Evolutionary conservation across 495 filamentous ascomycete species (phyloP).

Genomic region (Penicillium steckii): DNA sequence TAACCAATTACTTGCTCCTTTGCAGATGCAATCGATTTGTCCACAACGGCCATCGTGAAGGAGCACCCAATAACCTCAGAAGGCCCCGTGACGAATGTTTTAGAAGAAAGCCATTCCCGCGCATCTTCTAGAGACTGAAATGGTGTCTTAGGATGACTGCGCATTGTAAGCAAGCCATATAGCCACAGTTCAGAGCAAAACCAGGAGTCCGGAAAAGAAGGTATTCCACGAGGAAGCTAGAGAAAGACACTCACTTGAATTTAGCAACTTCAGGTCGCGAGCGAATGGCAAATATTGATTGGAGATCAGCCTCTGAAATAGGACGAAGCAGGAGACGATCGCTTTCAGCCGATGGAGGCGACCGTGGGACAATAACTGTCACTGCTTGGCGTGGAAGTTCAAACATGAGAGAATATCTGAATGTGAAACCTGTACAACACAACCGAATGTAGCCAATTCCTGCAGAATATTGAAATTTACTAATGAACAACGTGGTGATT

Average conservation of each 20-base stretch:
- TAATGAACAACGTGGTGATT: too few relatives aligned
- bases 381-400: constrained; percentile 12
- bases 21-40: constrained; percentile 17
- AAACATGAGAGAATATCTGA: neutral
- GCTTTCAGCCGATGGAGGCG: constrained; percentile 17
- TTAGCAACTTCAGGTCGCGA: constrained; percentile 18
- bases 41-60: constrained; percentile 20
- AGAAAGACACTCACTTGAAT: constrained; percentile 16
- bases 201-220: neutral
- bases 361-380: constrained; percentile 9
- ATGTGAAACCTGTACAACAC: neutral
- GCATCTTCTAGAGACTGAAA: constrained; percentile 21
- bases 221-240: neutral
- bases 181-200: neutral
- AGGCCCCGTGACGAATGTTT: constrained; percentile 16
- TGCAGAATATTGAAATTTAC: too few relatives aligned
- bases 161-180: neutral
- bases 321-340: constrained; percentile 21
- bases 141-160: constrained; percentile 21
- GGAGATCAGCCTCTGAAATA: constrained; percentile 10
- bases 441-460: too few relatives aligned
- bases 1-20: constrained; percentile 21
- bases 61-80: constrained; percentile 18
- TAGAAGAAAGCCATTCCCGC: constrained; percentile 19
- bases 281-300: constrained; percentile 19